Conservation (phyloP, 805 yeast species). For the Hanseniaspora valbyensis region DNA sequence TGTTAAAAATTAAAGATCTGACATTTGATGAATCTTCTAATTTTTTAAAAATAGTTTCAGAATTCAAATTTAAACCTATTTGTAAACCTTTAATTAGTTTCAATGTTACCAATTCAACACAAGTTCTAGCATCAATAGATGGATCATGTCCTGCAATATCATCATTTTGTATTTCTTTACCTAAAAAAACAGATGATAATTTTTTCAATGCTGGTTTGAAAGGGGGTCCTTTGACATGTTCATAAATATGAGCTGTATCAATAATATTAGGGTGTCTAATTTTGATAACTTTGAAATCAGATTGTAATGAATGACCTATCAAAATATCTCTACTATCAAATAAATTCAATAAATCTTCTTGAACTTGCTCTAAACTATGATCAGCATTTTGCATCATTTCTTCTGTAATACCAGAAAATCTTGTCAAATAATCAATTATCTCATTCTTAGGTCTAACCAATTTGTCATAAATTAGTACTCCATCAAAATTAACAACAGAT, state of each 20-base stretch:
- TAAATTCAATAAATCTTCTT: constrained; percentile 38
- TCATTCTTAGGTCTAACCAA: constrained; percentile 66
- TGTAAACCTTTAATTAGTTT: constrained; percentile 56
- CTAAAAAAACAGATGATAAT: constrained; percentile 48
- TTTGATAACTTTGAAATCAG: constrained; percentile 62
- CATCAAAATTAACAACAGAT: constrained; percentile 57
- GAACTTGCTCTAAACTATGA: constrained; percentile 58
- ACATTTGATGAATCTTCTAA: constrained; percentile 26
- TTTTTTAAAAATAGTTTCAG: constrained; percentile 35
- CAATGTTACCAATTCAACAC: constrained; percentile 62
- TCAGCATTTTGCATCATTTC: constrained; percentile 52
- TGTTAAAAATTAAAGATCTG: constrained; percentile 28
- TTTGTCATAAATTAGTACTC: constrained; percentile 53
- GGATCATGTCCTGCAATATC: constrained; percentile 65
- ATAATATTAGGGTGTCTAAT: constrained; percentile 63
- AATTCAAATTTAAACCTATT: constrained; percentile 46
- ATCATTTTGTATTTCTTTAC: constrained; percentile 56
- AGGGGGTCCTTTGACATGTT: constrained; percentile 78
- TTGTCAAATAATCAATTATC: constrained; percentile 71
- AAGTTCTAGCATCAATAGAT: constrained; percentile 70
- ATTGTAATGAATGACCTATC: constrained; percentile 83
- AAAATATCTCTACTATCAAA: constrained; percentile 54
- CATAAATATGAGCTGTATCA: constrained; percentile 68
- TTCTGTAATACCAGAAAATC: constrained; percentile 77
- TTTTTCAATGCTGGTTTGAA: constrained; percentile 65